Base-by-base conservation (phyloP, 2,329 filamentous ascomycete species). In the Fusarium sp. region DNA sequence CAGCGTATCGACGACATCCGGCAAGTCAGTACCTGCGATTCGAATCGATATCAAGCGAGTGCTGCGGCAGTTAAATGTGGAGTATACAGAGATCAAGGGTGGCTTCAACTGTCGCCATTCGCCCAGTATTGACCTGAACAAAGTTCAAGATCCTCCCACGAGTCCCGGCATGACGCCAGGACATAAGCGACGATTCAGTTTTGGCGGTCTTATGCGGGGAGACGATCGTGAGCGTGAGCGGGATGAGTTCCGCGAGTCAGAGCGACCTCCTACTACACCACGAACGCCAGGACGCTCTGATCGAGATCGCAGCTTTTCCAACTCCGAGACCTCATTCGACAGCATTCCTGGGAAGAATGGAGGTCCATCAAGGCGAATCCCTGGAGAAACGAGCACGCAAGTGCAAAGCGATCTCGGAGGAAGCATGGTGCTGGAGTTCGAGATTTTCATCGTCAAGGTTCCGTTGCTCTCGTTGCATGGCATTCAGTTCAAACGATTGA, bases 401-500 rank as follows among this genome's bases (percentile, higher is more conserved):
- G 94, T 98, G 29, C 94, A 97, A 80, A 95, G 90, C 74, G 95
- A 98, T 76, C 88, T 97, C 33, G 95, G 94, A 6, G 92, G 90
- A 64, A 95, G 90, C 81, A 91, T 97, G 88, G 87, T 93, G 42
- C 85, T 98, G 57, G 91, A 93, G 72, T 99, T 98, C 79, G 96
- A 99, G 80, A 97, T 98, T 71, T 91, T 98, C 75, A 96, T 99
- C 75, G 96, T 99, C 80, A 99, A 99, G 83, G 94, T 99, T 31
- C 96, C 96, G 17, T 85, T 99, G 56, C 90, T 99, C 68, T 94
- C 93, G 45, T 84, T 99, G 63, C 95, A 99, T 79, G 96, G 96
- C 53, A 95, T 99, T 69, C 96, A 98, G 81, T 99, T 99, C 86
- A 99, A 99, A 87, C 94, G 96, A 80, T 92, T 98, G 75, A 90